These are phyloP conservation scores for Monascus ruber DNA, from an alignment of 2,329 filamentous ascomycete genomes.

Conservation along the genomic window DNA sequence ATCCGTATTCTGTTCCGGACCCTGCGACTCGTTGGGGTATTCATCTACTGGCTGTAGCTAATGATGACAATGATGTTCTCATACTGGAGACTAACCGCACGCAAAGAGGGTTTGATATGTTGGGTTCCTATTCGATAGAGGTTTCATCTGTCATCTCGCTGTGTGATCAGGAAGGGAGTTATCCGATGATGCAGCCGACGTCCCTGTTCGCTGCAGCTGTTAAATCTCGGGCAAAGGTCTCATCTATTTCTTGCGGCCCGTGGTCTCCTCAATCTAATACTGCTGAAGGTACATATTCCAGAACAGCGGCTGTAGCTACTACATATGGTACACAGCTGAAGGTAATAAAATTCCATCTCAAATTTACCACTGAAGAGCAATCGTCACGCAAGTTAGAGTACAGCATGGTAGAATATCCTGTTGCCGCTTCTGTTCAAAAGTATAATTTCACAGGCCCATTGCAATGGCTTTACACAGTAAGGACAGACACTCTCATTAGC, in stretches of 20 bases:
- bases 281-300: slow-evolving; percentile 4
- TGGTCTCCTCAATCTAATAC: slow-evolving; percentile 13
- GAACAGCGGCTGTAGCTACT: slow-evolving; percentile 16
- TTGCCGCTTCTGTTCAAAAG: slow-evolving; percentile 2
- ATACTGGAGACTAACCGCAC: slow-evolving; percentile 16
- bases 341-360: slow-evolving; percentile 13
- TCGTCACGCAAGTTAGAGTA: slow-evolving; percentile 4
- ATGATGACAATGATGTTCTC: slow-evolving; percentile 28
- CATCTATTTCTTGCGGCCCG: slow-evolving; percentile 20
- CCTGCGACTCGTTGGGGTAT: slow-evolving; percentile 23
- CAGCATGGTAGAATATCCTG: slow-evolving; percentile 6
- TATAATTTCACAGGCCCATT: slow-evolving; percentile 20
- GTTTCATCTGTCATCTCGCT: slow-evolving; percentile 16
- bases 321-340: slow-evolving; percentile 18
- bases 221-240: slow-evolving; percentile 12
- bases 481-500: slow-evolving; percentile 2
- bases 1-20: slow-evolving; percentile 2
- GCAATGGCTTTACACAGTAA: slow-evolving; percentile 20
- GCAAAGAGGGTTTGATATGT: slow-evolving; percentile 1
- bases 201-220: slow-evolving; percentile 21
- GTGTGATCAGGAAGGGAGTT: slow-evolving; percentile 3
- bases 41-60: slow-evolving; percentile 24
- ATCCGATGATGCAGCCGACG: slow-evolving; percentile 8
- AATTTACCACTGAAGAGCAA: slow-evolving; percentile 2
- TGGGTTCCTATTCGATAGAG: slow-evolving; percentile 11